Evolutionary conservation across 345 rosid species (phyloP), one percentile per base, ranked within the genome.

Genomic region (Garcia nutans): DNA sequence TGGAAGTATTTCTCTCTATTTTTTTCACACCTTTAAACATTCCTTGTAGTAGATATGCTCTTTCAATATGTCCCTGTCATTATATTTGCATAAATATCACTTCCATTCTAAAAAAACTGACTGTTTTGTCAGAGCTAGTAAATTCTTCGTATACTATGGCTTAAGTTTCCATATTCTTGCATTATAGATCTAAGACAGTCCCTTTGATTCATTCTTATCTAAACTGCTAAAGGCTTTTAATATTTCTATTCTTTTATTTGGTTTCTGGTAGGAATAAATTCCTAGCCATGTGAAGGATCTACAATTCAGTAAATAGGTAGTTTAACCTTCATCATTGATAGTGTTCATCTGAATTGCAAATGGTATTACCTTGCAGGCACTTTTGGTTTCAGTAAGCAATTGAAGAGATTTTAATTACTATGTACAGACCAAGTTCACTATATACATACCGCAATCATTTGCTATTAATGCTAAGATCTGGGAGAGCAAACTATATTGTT

Each of bases 341-440:
- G 65, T 54, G 37, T 52, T 42, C 44, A 65, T 63, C 70, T 64
- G 26, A 77, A 77, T 24, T 71, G 26, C 49, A 17, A 52, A 44
- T 77, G 28, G 42, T 71, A 64, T 70, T 62, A 24, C 33, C 28
- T 69, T 76, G 65, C 71, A 62, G 71, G 80, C 64, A 63, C 70
- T 49, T 69, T 41, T 66, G 70, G 33, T 23, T 37, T 22, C 42
- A 37, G 13, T 63, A 70, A 70, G 49, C 42, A 49, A 37, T 24
- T 31, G 42, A 62, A 49, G 75, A 65, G 54, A 77, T 45, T 62
- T 70, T 28, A 70, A 70, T 63, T 66, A 24, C 52, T 26, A 22
- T 71, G 26, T 62, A 52, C 60, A 68, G 13, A 37, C 37, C 12
- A 57, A 68, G 31, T 63, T 63, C 41, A 19, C 17, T 63, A 10